phyloP scores from a whole-genome alignment of 345 rosid genomes.

The Pseudoturritis turrita region DNA sequence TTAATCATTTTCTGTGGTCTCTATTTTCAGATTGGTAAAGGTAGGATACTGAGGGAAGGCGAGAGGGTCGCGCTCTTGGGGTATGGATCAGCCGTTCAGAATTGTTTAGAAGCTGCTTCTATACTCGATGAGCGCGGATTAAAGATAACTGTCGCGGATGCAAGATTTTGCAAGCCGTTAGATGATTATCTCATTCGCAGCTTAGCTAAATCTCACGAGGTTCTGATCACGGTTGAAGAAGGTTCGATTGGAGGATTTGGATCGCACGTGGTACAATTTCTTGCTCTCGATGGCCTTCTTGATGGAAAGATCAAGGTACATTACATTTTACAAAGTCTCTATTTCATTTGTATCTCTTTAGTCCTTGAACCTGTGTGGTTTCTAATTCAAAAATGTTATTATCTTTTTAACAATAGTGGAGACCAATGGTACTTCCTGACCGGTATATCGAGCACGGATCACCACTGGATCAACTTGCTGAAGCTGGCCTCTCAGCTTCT shows the following conservation, averaged over 20 bases:
- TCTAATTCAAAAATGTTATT: background rate
- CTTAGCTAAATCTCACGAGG: constrained; percentile 67
- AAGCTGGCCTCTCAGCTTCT: constrained; percentile 85
- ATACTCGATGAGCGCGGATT: constrained; percentile 42
- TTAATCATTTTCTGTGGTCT: background rate
- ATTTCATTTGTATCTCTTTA: background rate
- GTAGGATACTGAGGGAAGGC: constrained; percentile 71
- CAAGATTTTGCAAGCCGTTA: constrained; percentile 89
- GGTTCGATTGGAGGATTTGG: constrained; percentile 89
- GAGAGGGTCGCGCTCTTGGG: constrained; percentile 71
- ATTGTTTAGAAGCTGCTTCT: constrained; percentile 53
- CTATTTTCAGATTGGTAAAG: constrained; percentile 61
- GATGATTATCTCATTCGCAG: constrained; percentile 59
- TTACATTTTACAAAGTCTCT: background rate
- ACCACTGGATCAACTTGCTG: constrained; percentile 56
- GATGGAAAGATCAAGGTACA: constrained; percentile 65
- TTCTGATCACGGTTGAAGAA: constrained; percentile 78
- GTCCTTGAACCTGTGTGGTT: background rate
- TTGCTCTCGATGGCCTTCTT: constrained; percentile 60
- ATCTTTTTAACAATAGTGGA: constrained; percentile 53
- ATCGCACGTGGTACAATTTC: constrained; percentile 76
- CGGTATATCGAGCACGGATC: constrained; percentile 83
- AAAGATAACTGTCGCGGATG: constrained; percentile 70
- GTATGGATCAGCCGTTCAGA: constrained; percentile 75
- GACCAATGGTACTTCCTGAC: constrained; percentile 80